Percentiles rank a stretch among this genome's conserved stretches.
Conservation (phyloP, 2,329 filamentous ascomycete species). For the Clonostachys rosea region DNA sequence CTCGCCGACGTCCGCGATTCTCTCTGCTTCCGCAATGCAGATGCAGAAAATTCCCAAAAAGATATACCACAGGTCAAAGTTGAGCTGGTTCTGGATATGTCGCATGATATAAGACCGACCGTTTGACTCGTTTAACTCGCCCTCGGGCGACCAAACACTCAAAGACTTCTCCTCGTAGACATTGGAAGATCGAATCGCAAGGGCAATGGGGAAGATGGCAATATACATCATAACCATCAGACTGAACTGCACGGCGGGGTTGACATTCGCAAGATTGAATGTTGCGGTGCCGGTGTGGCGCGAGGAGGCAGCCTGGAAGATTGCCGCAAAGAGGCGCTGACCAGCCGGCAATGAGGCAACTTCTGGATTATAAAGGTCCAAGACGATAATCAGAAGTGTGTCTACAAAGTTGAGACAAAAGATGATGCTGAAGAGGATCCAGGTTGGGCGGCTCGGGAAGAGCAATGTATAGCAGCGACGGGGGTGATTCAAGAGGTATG, state of each 20-base stretch:
- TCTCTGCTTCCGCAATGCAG: slow-evolving; percentile 67
- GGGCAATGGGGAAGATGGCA: slow-evolving; percentile 93
- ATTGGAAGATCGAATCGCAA: slow-evolving; percentile 89
- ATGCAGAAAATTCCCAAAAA: slow-evolving; percentile 95
- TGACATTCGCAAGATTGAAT: slow-evolving; percentile 71
- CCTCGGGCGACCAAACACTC: slow-evolving; percentile 55
- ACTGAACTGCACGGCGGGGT: slow-evolving; percentile 88
- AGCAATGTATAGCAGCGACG: slow-evolving; percentile 93
- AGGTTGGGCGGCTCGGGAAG: slow-evolving; percentile 85
- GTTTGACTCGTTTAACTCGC: slow-evolving; percentile 15
- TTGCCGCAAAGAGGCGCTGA: slow-evolving; percentile 74
- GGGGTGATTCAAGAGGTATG: slow-evolving; percentile 89
- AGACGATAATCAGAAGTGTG: slow-evolving; percentile 83
- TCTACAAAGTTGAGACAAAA: slow-evolving; percentile 79
- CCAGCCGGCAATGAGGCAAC: slow-evolving; percentile 67
- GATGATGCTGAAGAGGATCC: slow-evolving; percentile 91
- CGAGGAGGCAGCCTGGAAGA: slow-evolving; percentile 87
- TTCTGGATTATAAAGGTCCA: slow-evolving; percentile 75
- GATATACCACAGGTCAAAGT: slow-evolving; percentile 97
- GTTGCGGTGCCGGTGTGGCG: slow-evolving; percentile 87
- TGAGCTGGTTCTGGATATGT: slow-evolving; percentile 88
- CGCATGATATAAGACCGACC: slow-evolving; percentile 82
- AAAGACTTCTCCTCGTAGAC: slow-evolving; percentile 91
- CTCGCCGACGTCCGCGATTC: slow-evolving; percentile 1
- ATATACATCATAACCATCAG: slow-evolving; percentile 99